These are phyloP conservation scores for Tilletia setariae DNA, from an alignment of 1,284 basidiomycete genomes.

Conservation along the genomic window DNA sequence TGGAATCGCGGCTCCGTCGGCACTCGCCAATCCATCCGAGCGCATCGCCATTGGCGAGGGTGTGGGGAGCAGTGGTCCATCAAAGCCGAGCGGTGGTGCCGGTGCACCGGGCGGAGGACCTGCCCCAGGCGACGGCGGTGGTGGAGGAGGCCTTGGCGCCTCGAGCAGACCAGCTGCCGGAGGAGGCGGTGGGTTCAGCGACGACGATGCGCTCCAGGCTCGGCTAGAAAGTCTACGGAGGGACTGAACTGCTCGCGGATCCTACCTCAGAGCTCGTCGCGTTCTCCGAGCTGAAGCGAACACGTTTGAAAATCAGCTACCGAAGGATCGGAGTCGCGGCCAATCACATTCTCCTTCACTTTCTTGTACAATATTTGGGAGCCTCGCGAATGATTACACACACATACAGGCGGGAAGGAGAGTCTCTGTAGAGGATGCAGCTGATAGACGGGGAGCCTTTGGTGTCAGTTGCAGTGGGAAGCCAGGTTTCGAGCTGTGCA, in stretches of 20 bases:
- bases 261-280: too few species aligned
- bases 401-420: too few species aligned
- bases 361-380: too few species aligned
- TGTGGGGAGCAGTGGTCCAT: constrained; percentile 18
- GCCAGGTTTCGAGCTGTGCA: too few species aligned
- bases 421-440: too few species aligned
- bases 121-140: constrained; percentile 12
- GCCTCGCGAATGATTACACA: too few species aligned
- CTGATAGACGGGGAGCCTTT: too few species aligned
- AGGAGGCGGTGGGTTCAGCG: constrained; percentile 30
- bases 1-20: constrained; percentile 28
- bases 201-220: constrained; percentile 51
- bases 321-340: too few species aligned
- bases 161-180: background rate
- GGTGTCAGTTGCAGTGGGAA: too few species aligned
- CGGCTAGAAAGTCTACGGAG: constrained; percentile 46
- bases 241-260: constrained; percentile 25
- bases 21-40: constrained; percentile 34
- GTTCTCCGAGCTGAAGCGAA: too few species aligned
- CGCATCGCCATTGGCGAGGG: constrained; percentile 49
- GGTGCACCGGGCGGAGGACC: constrained; percentile 17
- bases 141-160: constrained; percentile 16
- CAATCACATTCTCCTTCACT: background rate
- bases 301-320: too few species aligned
- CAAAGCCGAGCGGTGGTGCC: background rate